Conservation (phyloP, 208 protist species). For the Tritrichomonas foetus region DNA sequence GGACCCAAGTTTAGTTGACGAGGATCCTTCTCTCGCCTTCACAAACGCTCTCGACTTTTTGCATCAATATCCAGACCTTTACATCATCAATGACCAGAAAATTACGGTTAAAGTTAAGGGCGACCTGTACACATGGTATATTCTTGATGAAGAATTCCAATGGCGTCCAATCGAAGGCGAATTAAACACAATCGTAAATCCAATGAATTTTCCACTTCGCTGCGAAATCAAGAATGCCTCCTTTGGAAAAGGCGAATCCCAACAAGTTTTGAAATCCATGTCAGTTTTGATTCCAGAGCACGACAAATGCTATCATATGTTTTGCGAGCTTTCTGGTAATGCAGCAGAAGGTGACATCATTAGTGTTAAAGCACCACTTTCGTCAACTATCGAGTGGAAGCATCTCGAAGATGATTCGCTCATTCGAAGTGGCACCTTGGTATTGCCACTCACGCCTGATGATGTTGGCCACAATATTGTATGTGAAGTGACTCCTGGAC, state of each 20-base stretch:
- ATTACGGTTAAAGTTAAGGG: not conserved
- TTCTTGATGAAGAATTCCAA: not conserved
- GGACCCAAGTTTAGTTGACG: not conserved
- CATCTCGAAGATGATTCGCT: not conserved
- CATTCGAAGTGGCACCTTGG: not conserved
- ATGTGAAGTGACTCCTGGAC: not conserved
- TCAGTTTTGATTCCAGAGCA: not conserved
- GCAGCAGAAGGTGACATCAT: not conserved
- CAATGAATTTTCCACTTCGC: not conserved
- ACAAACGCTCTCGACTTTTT: not conserved
- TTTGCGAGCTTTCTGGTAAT: not conserved
- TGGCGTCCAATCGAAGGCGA: not conserved
- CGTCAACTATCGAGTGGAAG: not conserved
- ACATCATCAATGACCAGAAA: not conserved
- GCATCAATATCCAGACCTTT: not conserved
- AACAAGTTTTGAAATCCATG: not conserved
- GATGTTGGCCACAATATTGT: not conserved
- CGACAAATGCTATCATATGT: not conserved
- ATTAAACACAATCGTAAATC: not conserved
- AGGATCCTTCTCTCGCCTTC: not conserved
- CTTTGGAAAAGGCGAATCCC: too few relatives aligned
- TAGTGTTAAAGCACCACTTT: not conserved
- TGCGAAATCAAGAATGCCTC: not conserved
- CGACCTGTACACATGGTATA: not conserved
- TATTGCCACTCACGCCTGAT: not conserved